These are phyloP conservation scores for Calophaca sinica DNA, from an alignment of 306 rosid species.

Conservation along the genomic window DNA sequence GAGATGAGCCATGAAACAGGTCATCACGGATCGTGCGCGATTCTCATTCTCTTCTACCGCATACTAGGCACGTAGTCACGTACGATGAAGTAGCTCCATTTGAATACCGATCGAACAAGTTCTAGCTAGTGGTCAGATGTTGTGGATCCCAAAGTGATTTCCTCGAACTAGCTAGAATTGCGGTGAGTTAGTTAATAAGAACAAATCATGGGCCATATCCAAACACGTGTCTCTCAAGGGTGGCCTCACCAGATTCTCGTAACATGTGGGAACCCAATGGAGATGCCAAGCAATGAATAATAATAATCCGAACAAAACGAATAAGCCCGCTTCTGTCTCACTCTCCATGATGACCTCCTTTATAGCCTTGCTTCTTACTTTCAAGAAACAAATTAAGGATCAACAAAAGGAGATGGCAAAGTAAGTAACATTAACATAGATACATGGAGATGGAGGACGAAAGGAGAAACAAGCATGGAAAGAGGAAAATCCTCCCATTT, in stretches of 20 bases:
- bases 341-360: background rate
- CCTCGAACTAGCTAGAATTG: slow-evolving; percentile 34
- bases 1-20: no score
- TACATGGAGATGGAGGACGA: slow-evolving; percentile 25
- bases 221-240: slow-evolving; percentile 41
- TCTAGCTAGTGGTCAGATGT: background rate
- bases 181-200: slow-evolving; percentile 32
- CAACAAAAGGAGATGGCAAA: no score
- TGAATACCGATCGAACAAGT: background rate
- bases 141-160: slow-evolving; percentile 6
- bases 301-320: slow-evolving; percentile 23
- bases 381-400: background rate
- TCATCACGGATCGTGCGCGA: no score
- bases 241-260: slow-evolving; percentile 2
- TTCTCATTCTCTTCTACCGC: no score
- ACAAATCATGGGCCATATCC: slow-evolving; percentile 1
- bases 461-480: slow-evolving; percentile 39
- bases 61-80: no score
- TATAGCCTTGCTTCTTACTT: slow-evolving; percentile 8
- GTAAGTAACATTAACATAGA: background rate
- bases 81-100: no score
- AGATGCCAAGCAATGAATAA: slow-evolving; percentile 10
- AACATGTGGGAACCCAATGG: slow-evolving; percentile 17
- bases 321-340: slow-evolving; percentile 42
- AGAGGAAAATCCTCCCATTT: slow-evolving; percentile 29